A percentile compares a stretch with the other conserved stretches of the same genome.
phyloP scores from a whole-genome alignment of 208 protist genomes.

The Trypanosoma mega region DNA sequence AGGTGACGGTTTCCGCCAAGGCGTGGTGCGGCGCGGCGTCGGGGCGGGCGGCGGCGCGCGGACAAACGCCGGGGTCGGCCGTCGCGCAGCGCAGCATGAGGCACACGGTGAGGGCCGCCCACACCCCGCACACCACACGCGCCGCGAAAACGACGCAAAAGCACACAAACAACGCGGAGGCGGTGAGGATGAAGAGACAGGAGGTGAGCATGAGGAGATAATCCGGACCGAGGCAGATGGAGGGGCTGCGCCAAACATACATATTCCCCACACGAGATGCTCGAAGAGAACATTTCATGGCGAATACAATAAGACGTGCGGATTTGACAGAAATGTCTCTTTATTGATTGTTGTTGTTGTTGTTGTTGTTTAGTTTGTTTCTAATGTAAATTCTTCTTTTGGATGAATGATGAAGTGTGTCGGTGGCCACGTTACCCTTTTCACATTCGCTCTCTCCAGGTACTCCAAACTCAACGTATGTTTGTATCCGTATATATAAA shows the following conservation, averaged over 20 bases:
- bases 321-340: too few relatives aligned
- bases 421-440: too few relatives aligned
- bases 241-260: conserved; percentile 37
- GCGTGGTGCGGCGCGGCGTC: conserved; percentile 44
- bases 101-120: conserved; percentile 25
- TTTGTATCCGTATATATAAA: background rate
- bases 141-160: conserved; percentile 39
- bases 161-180: conserved; percentile 47
- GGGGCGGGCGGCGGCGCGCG: conserved; percentile 31
- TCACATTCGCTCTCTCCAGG: too few relatives aligned
- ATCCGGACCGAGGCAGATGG: conserved; percentile 63
- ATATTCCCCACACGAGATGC: conserved; percentile 38
- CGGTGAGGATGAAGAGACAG: conserved; percentile 36
- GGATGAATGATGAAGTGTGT: too few relatives aligned
- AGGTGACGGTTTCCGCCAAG: conserved; percentile 27
- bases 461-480: background rate
- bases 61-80: conserved; percentile 59
- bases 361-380: background rate
- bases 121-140: conserved; percentile 42
- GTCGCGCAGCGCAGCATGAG: conserved; percentile 41
- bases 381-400: background rate
- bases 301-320: too few relatives aligned
- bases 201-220: conserved; percentile 43
- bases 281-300: conserved; percentile 10
- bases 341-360: background rate